Percentiles rank a stretch among this genome's conserved stretches.
Conservation (phyloP, 306 rosid genomes). For the Castanea sativa region DNA sequence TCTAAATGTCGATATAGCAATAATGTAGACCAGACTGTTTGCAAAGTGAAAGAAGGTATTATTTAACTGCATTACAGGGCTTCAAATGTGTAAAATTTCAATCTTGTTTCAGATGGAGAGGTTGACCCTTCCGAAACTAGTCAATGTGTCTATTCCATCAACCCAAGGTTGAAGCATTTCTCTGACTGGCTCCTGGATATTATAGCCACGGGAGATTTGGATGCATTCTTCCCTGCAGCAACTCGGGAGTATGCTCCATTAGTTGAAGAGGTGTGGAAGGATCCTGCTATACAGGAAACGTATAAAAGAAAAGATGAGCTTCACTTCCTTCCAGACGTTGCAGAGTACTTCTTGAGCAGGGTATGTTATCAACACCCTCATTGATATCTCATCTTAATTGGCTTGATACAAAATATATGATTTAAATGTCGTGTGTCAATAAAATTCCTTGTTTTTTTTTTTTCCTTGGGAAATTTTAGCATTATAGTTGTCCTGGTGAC, state of each 20-base stretch:
- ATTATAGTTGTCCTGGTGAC: too few species aligned
- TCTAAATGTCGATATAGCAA: neutral
- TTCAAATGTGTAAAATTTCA: conserved; percentile 18
- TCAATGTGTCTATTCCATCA: conserved; percentile 76
- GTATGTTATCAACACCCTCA: conserved; percentile 40
- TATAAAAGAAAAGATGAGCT: conserved; percentile 87
- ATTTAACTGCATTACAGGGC: conserved; percentile 13
- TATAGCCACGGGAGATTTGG: conserved; percentile 97
- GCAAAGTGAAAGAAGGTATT: neutral
- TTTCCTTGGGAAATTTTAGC: too few species aligned
- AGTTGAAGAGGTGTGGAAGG: conserved; percentile 98
- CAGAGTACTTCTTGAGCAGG: conserved; percentile 89
- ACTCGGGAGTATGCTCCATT: conserved; percentile 98
- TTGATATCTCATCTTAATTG: conserved; percentile 1
- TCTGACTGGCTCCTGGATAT: conserved; percentile 98
- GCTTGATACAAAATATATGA: too few species aligned
- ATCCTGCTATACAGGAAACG: conserved; percentile 91
- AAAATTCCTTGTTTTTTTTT: too few species aligned
- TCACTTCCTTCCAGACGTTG: conserved; percentile 91
- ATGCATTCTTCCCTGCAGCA: conserved; percentile 98
- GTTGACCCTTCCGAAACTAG: conserved; percentile 36
- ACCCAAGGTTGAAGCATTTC: conserved; percentile 91
- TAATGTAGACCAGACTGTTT: neutral
- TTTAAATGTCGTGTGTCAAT: too few species aligned
- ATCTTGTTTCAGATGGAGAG: conserved; percentile 54